Conservation (phyloP, 2,329 filamentous ascomycete genomes). For the Alternaria brassicae region DNA sequence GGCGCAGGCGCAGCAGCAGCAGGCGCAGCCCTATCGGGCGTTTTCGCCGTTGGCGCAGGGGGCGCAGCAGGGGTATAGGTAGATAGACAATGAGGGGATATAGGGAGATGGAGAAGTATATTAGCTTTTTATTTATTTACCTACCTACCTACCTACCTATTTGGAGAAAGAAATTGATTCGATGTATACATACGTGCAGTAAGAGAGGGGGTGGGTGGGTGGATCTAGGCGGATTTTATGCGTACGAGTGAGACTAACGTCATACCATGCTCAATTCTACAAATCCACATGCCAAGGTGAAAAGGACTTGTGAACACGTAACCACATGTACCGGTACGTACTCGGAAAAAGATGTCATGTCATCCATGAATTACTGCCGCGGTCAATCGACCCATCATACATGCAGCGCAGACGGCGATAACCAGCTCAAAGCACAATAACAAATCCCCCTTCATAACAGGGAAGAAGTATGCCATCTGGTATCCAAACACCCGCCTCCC, state of each 20-base stretch:
- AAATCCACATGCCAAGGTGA: background rate
- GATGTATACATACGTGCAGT: too few relatives aligned
- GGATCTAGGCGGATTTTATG: too few relatives aligned
- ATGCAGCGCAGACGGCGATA: background rate
- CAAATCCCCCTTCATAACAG: background rate
- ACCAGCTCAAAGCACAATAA: background rate
- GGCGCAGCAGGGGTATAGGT: background rate
- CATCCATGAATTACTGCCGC: background rate
- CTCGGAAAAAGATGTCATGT: background rate
- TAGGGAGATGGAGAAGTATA: conserved; percentile 14
- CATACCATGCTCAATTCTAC: background rate
- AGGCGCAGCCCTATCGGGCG: conserved; percentile 9
- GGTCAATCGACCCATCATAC: background rate
- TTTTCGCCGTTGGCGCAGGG: conserved; percentile 6
- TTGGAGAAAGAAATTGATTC: too few relatives aligned
- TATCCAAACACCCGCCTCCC: conserved; percentile 11
- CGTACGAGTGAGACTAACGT: background rate
- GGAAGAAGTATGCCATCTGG: conserved; percentile 14
- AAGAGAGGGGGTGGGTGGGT: too few relatives aligned
- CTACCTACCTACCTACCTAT: too few relatives aligned
- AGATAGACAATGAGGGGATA: conserved; percentile 4
- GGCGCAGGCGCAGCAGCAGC: background rate
- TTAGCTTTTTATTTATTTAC: too few relatives aligned
- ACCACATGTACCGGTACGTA: background rate
- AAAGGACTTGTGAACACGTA: background rate